phyloP scores from a whole-genome alignment of 257 asterid species.

The Solanum rostratum region DNA sequence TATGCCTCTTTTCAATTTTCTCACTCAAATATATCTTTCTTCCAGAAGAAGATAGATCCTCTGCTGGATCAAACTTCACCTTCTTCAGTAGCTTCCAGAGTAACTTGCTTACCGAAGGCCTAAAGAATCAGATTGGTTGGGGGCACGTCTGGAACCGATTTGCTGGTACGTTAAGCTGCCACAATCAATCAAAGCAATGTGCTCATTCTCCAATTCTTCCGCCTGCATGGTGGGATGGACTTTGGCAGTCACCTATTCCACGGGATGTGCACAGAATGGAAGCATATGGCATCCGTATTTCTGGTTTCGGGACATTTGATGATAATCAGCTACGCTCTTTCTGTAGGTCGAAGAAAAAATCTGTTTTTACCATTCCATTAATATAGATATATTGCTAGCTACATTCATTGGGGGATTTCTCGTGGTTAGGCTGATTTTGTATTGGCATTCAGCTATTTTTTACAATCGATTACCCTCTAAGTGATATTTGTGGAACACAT shows the following conservation, averaged over 20 bases:
- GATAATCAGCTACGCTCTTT: conserved; percentile 26
- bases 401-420: not conserved
- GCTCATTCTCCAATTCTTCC: conserved; percentile 85
- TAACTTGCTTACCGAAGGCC: conserved; percentile 54
- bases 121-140: conserved; percentile 82
- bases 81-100: conserved; percentile 87
- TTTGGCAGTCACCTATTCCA: conserved; percentile 89
- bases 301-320: conserved; percentile 62
- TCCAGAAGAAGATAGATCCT: conserved; percentile 38
- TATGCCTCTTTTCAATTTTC: not conserved
- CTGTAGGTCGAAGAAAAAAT: conserved; percentile 36
- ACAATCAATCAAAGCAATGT: conserved; percentile 57
- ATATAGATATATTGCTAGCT: conserved; percentile 16
- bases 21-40: not conserved
- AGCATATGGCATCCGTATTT: conserved; percentile 57
- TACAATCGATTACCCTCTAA: not conserved
- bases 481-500: not conserved
- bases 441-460: not conserved
- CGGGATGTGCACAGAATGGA: conserved; percentile 72
- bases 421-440: not conserved
- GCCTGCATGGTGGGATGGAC: conserved; percentile 97
- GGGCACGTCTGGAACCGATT: conserved; percentile 97
- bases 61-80: conserved; percentile 35
- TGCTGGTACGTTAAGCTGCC: conserved; percentile 76
- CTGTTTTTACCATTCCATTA: conserved; percentile 18